Evolutionary conservation across 371 early-diverging fungal species (phyloP).

Genomic region (Mucor lusitanicus): DNA sequence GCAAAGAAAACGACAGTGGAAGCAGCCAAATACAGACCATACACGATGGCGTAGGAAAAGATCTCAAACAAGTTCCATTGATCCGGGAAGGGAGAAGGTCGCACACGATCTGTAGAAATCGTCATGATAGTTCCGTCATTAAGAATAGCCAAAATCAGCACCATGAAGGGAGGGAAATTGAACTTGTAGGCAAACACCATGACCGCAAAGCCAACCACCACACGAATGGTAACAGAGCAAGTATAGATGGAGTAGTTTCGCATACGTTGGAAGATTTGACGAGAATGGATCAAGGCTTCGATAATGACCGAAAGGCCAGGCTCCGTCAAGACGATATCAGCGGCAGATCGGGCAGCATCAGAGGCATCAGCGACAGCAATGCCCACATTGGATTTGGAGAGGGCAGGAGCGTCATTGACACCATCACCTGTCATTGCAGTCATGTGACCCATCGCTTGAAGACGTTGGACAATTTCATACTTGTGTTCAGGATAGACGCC

Average conservation of each 20-base stretch:
- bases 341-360: slow-evolving; percentile 70
- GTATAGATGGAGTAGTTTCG: slow-evolving; percentile 51
- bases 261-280: slow-evolving; percentile 68
- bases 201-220: slow-evolving; percentile 50
- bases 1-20: slow-evolving; percentile 47
- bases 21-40: slow-evolving; percentile 46
- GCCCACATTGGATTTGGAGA: slow-evolving; percentile 76
- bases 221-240: slow-evolving; percentile 53
- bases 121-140: slow-evolving; percentile 56
- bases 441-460: slow-evolving; percentile 75
- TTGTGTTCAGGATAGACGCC: slow-evolving; percentile 91
- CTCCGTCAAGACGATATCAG: slow-evolving; percentile 70
- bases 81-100: slow-evolving; percentile 49
- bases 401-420: slow-evolving; percentile 92
- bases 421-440: slow-evolving; percentile 93
- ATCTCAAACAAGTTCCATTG: slow-evolving; percentile 52
- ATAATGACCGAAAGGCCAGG: slow-evolving; percentile 71
- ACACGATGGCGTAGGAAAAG: slow-evolving; percentile 47
- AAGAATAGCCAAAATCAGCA: slow-evolving; percentile 47
- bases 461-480: slow-evolving; percentile 82
- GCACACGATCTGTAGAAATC: slow-evolving; percentile 49
- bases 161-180: slow-evolving; percentile 58
- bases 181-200: slow-evolving; percentile 50
- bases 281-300: slow-evolving; percentile 55
- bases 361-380: slow-evolving; percentile 76